Base-by-base conservation (phyloP, 2,329 filamentous ascomycete species). In the Hypocrella siamensis region DNA sequence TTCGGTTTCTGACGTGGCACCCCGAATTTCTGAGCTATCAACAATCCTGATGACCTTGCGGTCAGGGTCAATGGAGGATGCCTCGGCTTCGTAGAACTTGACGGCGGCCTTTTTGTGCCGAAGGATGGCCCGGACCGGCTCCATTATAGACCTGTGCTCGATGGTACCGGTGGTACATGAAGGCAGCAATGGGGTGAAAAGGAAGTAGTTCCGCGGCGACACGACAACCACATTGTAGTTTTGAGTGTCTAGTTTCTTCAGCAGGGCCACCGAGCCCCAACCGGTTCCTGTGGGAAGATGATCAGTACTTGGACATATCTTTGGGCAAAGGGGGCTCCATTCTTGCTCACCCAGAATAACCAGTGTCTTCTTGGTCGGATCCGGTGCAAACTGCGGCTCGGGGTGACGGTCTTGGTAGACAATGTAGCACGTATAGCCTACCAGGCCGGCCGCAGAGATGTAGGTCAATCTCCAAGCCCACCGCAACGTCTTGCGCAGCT, bases 141-240 rank as follows among this genome's bases (percentile, higher is more conserved):
- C 90, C 90, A 98, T 98, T 60, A 98, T 98, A 52, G 86, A 96
- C 55, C 90, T 84, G 66, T 96, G 90, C 69, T 98, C 90, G 57
- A 98, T 90, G 46, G 84, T 80, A 48, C 90, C 90, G 43, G 88
- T 94, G 32, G 90, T 96, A 63, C 90, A 98, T 52, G 88, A 96
- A 42, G 90, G 90, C 39, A 98, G 74, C 37, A 98, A 75, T 38
- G 90, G 90, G 19, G 90, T 98, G 70, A 98, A 98, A 45, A 98
- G 79, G 76, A 98, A 98, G 73, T 93, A 98, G 65, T 98, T 98
- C 54, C 90, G 83, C 33, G 90, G 90, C 31, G 90, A 96, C 56
- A 98, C 83, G 55, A 98, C 85, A 52, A 96, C 60, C 57, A 96
- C 88, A 57, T 98, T 96, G 74, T 96, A 98, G 70, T 96, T 93